Conservation (phyloP, 2,329 filamentous ascomycete species). For the Epichloe coenophiala region DNA sequence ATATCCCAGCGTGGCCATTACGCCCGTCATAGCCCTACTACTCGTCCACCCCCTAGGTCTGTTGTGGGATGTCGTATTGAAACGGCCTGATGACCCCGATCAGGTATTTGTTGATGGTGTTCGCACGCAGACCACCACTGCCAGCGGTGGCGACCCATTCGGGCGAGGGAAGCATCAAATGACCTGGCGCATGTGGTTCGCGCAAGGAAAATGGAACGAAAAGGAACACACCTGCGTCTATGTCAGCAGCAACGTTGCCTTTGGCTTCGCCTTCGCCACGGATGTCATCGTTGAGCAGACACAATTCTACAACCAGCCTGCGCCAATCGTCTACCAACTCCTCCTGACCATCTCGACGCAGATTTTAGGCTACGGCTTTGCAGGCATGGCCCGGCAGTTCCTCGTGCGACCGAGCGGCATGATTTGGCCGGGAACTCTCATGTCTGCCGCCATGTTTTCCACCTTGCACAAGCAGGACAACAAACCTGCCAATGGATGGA, state of each 20-base stretch:
- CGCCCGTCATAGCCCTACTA: slow-evolving; percentile 73
- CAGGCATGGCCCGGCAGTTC: slow-evolving; percentile 67
- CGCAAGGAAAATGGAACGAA: slow-evolving; percentile 72
- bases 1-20: slow-evolving; percentile 84
- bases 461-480: slow-evolving; percentile 79
- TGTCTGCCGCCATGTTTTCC: slow-evolving; percentile 81
- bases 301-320: slow-evolving; percentile 75
- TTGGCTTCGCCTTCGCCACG: slow-evolving; percentile 79
- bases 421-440: slow-evolving; percentile 83
- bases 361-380: slow-evolving; percentile 75
- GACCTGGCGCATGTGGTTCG: slow-evolving; percentile 56
- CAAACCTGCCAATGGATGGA: slow-evolving; percentile 70
- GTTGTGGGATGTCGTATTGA: slow-evolving; percentile 62
- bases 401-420: slow-evolving; percentile 76
- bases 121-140: slow-evolving; percentile 11
- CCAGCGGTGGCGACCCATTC: slow-evolving; percentile 7
- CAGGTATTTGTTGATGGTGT: slow-evolving; percentile 39
- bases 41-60: slow-evolving; percentile 80
- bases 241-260: slow-evolving; percentile 80
- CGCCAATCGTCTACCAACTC: slow-evolving; percentile 63
- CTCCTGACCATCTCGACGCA: slow-evolving; percentile 77
- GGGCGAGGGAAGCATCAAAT: slow-evolving; percentile 16
- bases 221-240: slow-evolving; percentile 85
- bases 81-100: slow-evolving; percentile 41
- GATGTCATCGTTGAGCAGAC: slow-evolving; percentile 86